Evolutionary conservation across 1,284 basidiomycete genomes (phyloP), one percentile per base, ranked within the genome.

Genomic region (Tylopilus orsonianus): DNA sequence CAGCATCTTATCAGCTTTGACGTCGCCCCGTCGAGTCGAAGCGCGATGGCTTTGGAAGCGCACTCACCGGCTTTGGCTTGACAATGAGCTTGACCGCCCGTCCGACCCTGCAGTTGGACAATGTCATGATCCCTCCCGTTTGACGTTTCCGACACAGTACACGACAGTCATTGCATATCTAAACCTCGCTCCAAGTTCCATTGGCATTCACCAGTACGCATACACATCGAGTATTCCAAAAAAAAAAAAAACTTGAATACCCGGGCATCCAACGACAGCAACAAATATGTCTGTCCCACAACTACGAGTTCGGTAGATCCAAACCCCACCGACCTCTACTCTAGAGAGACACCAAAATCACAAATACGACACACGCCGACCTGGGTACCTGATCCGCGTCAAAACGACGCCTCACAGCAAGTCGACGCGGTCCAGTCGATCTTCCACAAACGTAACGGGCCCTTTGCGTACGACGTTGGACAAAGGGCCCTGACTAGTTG

Each of bases 391-490:
- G 70, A 65, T 55, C 63, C 54, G 54, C 65, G 59, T 66, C 77
- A 80, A 74, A 73, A 79, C 78, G 75, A 72, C 58, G 62, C 59
- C 56, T 52, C 53, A 53, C 66, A 71, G 78, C 70, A 67, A 63
- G 61, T 60, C 61, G 52, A 56, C 53, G 54, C 48, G 55, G 58
- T 59, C 58, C 52, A 48, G 43, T 75, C 48, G 49, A 65, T 79
- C 50, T 79, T 73, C 78, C 78, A 79, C 71, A 65, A 75, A 75
- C 76, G 78, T 79, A 79, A 79, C 77, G 78, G 73, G 69, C 70
- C 66, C 70, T 65, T 55, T 64, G 61, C 60, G 65, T 74, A n/a
- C 50, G 44, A 6, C 52, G 9, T 56, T 33, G 23, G 53, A 46
- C 57, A 66, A 48, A 65, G 70, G 65, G 70, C 75, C 76, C 78